Conservation (phyloP, 805 yeast species). For the Candida nemodendra region DNA sequence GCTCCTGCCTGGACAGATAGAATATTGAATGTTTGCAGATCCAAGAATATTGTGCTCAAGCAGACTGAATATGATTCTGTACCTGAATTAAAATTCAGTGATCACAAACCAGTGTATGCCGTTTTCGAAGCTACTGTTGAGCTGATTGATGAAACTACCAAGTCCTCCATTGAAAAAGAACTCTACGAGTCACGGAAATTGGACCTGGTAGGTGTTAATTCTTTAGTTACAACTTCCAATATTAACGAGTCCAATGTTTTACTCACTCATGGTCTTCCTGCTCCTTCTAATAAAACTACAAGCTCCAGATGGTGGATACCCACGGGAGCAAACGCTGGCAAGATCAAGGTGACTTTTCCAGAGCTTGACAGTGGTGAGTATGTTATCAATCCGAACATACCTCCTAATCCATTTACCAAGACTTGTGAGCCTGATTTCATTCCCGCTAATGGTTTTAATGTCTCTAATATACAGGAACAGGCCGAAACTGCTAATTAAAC, state of each 20-base stretch:
- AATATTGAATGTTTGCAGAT: constrained; percentile 58
- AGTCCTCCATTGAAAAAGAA: constrained; percentile 48
- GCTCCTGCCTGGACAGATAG: constrained; percentile 99
- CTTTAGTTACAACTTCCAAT: constrained; percentile 28
- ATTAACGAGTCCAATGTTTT: constrained; percentile 17
- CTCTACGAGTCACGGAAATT: constrained; percentile 51
- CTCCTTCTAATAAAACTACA: constrained; percentile 78
- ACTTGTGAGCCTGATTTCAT: constrained; percentile 56
- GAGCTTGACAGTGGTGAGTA: constrained; percentile 43
- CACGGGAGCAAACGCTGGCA: constrained; percentile 49
- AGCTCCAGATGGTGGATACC: constrained; percentile 86
- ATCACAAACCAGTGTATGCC: constrained; percentile 88
- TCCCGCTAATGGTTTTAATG: constrained; percentile 6
- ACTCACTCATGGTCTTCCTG: constrained; percentile 56
- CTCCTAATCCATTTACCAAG: constrained; percentile 69
- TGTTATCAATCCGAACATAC: constrained; percentile 64
- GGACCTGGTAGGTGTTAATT: constrained; percentile 39
- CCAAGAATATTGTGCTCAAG: constrained; percentile 51
- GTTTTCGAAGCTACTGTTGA: constrained; percentile 61
- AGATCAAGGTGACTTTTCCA: constrained; percentile 63
- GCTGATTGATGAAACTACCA: constrained; percentile 59
- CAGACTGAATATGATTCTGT: constrained; percentile 62
- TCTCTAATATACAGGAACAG: not conserved
- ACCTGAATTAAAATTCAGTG: constrained; percentile 65
- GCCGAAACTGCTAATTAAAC: too few relatives aligned